phyloP scores from a whole-genome alignment of 805 yeast species.

The Candida xiaguanensis region DNA sequence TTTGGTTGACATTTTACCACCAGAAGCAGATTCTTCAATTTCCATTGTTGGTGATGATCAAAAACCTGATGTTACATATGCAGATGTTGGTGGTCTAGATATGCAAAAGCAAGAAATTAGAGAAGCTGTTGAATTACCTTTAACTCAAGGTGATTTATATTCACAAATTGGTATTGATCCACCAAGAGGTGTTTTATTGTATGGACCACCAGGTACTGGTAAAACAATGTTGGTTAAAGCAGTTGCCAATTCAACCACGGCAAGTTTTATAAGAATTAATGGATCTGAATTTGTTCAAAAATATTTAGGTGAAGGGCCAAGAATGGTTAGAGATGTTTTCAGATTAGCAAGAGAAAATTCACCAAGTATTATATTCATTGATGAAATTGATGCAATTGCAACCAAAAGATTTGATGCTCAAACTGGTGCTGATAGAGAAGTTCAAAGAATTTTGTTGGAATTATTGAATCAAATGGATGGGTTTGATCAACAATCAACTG shows the following conservation, averaged over 20 bases:
- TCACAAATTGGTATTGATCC: conserved; percentile 98
- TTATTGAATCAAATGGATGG: conserved; percentile 99
- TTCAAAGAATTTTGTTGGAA: conserved; percentile 94
- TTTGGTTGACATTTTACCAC: conserved; percentile 93
- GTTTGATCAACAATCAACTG: conserved; percentile 91
- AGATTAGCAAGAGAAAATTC: conserved; percentile 96
- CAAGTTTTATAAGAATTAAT: conserved; percentile 92
- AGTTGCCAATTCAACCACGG: conserved; percentile 94
- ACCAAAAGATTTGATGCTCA: conserved; percentile 99
- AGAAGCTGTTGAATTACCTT: conserved; percentile 96
- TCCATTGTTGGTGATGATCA: conserved; percentile 93
- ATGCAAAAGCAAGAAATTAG: conserved; percentile 99
- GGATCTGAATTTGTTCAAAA: conserved; percentile 99
- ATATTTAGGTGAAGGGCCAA: conserved; percentile 98
- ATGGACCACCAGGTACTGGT: conserved; percentile 99
- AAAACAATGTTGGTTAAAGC: conserved; percentile 99
- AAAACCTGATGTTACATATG: conserved; percentile 88
- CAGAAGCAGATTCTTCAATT: conserved; percentile 96
- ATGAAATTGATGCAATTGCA: conserved; percentile 98
- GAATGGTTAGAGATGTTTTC: conserved; percentile 99
- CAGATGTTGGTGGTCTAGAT: conserved; percentile 98
- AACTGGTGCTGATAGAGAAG: conserved; percentile 99
- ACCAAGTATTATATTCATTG: conserved; percentile 95
- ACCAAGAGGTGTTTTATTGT: conserved; percentile 93
- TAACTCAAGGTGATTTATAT: conserved; percentile 92